A percentile compares a stretch with the other conserved stretches of the same genome.
Evolutionary conservation across 2,329 filamentous ascomycete genomes (phyloP).

Genomic region (Ilyonectria sp.): DNA sequence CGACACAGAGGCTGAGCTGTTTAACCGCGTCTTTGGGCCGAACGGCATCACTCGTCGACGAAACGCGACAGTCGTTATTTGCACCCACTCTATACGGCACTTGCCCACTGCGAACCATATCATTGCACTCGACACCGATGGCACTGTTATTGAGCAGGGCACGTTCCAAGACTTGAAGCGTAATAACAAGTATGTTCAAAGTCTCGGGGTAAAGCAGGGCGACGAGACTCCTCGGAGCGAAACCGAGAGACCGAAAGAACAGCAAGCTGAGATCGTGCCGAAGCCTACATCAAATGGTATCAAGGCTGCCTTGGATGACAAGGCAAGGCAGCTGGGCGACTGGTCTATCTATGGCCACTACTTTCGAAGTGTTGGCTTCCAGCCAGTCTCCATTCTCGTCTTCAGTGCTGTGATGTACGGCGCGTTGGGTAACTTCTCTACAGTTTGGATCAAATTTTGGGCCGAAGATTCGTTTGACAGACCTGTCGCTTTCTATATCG

Average conservation of each 20-base stretch:
- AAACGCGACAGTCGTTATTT: conserved; percentile 59
- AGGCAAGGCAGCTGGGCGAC: conserved; percentile 51
- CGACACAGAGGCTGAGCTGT: conserved; percentile 60
- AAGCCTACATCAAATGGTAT: neutral
- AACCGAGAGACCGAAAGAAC: neutral
- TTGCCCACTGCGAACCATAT: conserved; percentile 61
- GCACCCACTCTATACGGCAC: conserved; percentile 52
- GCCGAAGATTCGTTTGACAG: conserved; percentile 50
- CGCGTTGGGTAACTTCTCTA: conserved; percentile 49
- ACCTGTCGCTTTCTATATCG: conserved; percentile 49
- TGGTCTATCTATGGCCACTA: conserved; percentile 55
- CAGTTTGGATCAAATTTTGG: conserved; percentile 61
- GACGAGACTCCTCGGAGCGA: conserved; percentile 12
- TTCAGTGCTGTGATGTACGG: conserved; percentile 42
- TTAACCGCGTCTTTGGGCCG: conserved; percentile 59
- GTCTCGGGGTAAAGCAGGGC: conserved; percentile 52
- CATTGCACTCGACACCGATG: conserved; percentile 60
- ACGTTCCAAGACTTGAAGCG: conserved; percentile 45
- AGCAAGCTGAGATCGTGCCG: neutral
- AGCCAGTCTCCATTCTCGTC: conserved; percentile 38
- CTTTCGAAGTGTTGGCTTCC: conserved; percentile 46
- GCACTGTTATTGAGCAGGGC: conserved; percentile 60
- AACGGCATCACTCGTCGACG: conserved; percentile 57
- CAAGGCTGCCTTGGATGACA: conserved; percentile 35
- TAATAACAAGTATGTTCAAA: conserved; percentile 57